These are phyloP conservation scores for Neofusicoccum cordaticola DNA, from an alignment of 2,329 filamentous ascomycete genomes.

Conservation along the genomic window DNA sequence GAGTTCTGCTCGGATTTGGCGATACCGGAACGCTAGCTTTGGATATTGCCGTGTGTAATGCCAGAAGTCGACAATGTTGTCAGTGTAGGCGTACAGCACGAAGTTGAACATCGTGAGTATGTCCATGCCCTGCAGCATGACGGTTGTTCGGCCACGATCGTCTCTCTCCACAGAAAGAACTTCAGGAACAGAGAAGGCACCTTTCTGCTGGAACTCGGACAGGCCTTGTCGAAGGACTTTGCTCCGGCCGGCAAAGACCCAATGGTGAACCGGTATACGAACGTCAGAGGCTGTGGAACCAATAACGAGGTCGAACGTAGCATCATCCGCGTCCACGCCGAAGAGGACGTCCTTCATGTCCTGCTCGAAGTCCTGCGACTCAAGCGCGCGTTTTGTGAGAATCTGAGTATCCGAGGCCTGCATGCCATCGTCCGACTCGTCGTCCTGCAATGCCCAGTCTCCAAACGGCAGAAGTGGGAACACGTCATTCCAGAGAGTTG, in stretches of 20 bases:
- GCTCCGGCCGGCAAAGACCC: constrained; percentile 74
- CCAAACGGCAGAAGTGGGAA: constrained; percentile 66
- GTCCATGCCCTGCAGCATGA: constrained; percentile 71
- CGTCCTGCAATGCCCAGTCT: constrained; percentile 40
- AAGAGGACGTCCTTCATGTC: constrained; percentile 54
- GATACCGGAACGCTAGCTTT: constrained; percentile 67
- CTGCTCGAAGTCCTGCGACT: constrained; percentile 63
- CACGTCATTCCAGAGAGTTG: constrained; percentile 71
- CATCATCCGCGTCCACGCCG: constrained; percentile 36
- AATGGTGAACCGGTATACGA: constrained; percentile 76
- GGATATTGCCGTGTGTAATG: constrained; percentile 68
- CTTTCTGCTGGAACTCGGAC: constrained; percentile 54
- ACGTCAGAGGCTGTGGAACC: constrained; percentile 63
- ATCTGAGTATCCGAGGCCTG: constrained; percentile 43
- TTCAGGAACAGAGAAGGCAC: constrained; percentile 58
- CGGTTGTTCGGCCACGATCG: constrained; percentile 50
- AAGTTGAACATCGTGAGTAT: constrained; percentile 77
- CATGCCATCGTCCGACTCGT: constrained; percentile 42
- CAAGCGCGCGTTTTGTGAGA: constrained; percentile 58
- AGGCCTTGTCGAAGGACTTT: constrained; percentile 60
- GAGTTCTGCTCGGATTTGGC: constrained; percentile 77
- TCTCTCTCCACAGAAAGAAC: constrained; percentile 56
- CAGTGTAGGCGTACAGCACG: constrained; percentile 76
- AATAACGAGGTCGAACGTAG: constrained; percentile 44
- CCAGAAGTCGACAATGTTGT: constrained; percentile 81